Evolutionary conservation across 306 rosid species (phyloP).

Genomic region (Coriaria nepalensis): DNA sequence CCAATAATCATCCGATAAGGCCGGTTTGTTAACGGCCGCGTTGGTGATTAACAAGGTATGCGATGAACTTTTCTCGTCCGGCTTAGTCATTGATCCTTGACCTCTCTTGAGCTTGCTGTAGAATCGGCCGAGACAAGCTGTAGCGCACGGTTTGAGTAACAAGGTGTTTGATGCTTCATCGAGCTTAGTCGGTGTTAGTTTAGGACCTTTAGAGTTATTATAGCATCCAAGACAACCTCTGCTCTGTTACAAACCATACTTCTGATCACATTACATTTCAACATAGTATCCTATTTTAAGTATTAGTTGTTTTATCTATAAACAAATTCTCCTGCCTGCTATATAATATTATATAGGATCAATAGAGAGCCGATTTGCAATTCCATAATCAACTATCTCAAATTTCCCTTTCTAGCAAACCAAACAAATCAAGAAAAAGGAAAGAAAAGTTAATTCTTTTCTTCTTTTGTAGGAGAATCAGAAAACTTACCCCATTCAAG

Average conservation of each 20-base stretch:
- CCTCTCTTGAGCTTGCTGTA: too few relatives aligned
- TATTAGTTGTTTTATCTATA: too few relatives aligned
- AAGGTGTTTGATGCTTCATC: slow-evolving; percentile 30
- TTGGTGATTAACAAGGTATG: too few relatives aligned
- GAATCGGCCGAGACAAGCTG: too few relatives aligned
- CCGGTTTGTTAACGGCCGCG: slow-evolving; percentile 17
- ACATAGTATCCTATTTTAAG: too few relatives aligned
- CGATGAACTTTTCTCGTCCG: too few relatives aligned
- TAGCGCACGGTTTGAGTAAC: neutral
- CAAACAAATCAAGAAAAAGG: slow-evolving; percentile 6
- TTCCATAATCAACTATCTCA: too few relatives aligned
- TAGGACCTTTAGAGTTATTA: slow-evolving; percentile 26
- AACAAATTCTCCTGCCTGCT: too few relatives aligned
- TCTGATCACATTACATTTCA: slow-evolving; percentile 28
- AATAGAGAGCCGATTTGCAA: too few relatives aligned
- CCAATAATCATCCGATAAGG: slow-evolving; percentile 75
- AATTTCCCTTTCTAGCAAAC: neutral
- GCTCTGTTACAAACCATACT: slow-evolving; percentile 83
- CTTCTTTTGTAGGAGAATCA: slow-evolving; percentile 9
- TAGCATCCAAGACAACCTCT: slow-evolving; percentile 92
- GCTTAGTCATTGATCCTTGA: too few relatives aligned
- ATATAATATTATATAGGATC: too few relatives aligned
- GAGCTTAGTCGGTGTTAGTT: slow-evolving; percentile 8
- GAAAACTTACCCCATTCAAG: slow-evolving; percentile 52
- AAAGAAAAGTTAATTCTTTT: neutral